Base-by-base conservation (phyloP, 2,329 filamentous ascomycete species). In the Pseudopyrenochaeta lycopersici region DNA sequence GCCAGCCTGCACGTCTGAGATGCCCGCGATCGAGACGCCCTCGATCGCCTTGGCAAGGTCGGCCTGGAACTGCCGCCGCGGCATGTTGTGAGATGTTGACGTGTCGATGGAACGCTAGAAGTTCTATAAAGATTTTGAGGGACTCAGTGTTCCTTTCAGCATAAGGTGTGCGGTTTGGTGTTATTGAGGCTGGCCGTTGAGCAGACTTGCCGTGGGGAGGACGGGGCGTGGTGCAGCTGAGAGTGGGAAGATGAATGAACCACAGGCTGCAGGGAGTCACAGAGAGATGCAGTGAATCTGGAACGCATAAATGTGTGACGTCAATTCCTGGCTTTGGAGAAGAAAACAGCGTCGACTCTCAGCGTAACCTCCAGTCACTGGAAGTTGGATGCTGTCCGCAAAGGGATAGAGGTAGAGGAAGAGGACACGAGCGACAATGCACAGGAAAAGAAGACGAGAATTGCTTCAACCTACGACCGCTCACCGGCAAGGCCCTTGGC, bases 21-120 rank as follows among this genome's bases (percentile, higher is more conserved):
- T 78, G 43, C 81, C 76, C 1, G 77, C 58, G 41, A 85, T 77
- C 2, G 64, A 64, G 17, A 75, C 67, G 35, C 69, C 65, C 12
- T 66, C 55, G 6, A 73, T 76, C 7, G 75, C 80, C 38, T 76
- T 74, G 23, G 71, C 77, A 66, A 81, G 76, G 69, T 93, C 89
- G 45, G 80, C 77, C 42, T 86, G 80, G 72, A 90, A 93, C 31
- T 84, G 82, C 65, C 83, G 84, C 53, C 87, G 82, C 59, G 87
- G 83, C 90, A 92, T 92, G 49, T 12, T 74, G 61, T 35, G 43
- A 35, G 43, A 30, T 20, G 65, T 63, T 41, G 18, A 21, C 21
- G 11, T 4, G 10, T 23, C 9, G 18, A 39, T 7, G 14, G 4
- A 10, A 18, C 11, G 20, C n/a, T 20, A 12, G n/a, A 12, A 23